phyloP scores from a whole-genome alignment of 148 eudicot genomes.

The Cornus florida region DNA sequence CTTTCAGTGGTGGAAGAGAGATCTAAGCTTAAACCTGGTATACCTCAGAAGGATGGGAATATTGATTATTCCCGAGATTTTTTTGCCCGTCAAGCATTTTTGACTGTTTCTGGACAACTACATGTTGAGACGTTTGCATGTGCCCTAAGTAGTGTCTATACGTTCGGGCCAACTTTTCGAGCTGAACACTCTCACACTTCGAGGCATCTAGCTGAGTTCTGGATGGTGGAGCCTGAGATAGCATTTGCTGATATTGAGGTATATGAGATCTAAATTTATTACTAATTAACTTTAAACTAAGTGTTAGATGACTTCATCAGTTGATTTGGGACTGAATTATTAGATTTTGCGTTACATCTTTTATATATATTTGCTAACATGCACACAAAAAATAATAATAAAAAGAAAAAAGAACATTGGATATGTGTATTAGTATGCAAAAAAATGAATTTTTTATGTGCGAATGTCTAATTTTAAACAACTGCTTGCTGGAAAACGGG shows the following conservation, averaged over 20 bases:
- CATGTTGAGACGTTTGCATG: slow-evolving; percentile 97
- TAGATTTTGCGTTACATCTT: not conserved
- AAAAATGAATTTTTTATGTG: not conserved
- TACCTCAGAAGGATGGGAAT: slow-evolving; percentile 89
- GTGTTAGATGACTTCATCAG: not conserved
- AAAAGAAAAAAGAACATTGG: too few relatives aligned
- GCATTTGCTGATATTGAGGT: slow-evolving; percentile 96
- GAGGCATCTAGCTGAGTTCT: slow-evolving; percentile 94
- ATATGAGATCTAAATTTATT: not conserved
- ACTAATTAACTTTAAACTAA: not conserved
- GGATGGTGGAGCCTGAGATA: slow-evolving; percentile 99
- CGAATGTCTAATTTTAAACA: not conserved
- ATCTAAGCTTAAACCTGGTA: slow-evolving; percentile 66
- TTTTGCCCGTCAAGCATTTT: slow-evolving; percentile 97
- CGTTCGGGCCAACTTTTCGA: slow-evolving; percentile 96
- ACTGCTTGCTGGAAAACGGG: not conserved
- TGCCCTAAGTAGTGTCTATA: slow-evolving; percentile 83
- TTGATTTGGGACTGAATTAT: not conserved
- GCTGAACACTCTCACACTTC: slow-evolving; percentile 95
- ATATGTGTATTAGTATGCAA: too few relatives aligned
- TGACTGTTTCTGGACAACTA: slow-evolving; percentile 95
- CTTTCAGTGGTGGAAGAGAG: slow-evolving; percentile 63
- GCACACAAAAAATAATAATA: too few relatives aligned
- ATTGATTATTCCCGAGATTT: slow-evolving; percentile 81
- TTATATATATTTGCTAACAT: not conserved